These are phyloP conservation scores for Capsicum pubescens DNA, from an alignment of 257 asterid genomes.

Conservation along the genomic window DNA sequence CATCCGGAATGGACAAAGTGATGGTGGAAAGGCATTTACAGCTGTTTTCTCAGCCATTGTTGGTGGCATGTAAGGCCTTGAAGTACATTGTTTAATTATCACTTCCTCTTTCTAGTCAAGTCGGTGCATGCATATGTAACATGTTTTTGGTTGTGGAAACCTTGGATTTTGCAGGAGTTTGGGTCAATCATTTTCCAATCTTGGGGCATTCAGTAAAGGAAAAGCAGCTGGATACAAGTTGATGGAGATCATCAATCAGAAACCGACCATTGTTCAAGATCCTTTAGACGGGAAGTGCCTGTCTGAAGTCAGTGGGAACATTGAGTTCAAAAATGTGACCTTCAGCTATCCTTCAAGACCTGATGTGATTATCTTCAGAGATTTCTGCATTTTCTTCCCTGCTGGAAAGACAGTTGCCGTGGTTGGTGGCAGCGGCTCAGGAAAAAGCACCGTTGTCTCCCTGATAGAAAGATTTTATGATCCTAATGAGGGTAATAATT, in stretches of 20 bases:
- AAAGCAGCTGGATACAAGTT: conserved; percentile 93
- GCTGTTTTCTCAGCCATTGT: conserved; percentile 96
- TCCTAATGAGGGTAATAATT: conserved; percentile 79
- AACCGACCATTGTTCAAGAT: conserved; percentile 78
- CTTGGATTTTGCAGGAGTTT: conserved; percentile 74
- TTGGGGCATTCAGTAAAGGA: conserved; percentile 97
- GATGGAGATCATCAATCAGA: conserved; percentile 88
- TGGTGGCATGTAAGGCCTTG: conserved; percentile 92
- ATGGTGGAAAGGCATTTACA: conserved; percentile 96
- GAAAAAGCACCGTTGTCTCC: conserved; percentile 96
- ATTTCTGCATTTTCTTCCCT: conserved; percentile 91
- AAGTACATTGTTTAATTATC: neutral
- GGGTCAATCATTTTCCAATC: conserved; percentile 97
- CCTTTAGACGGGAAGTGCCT: conserved; percentile 54
- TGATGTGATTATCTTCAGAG: conserved; percentile 87
- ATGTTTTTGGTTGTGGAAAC: conserved; percentile 27
- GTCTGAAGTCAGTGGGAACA: conserved; percentile 75
- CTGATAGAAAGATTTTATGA: conserved; percentile 93
- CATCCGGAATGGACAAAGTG: conserved; percentile 82
- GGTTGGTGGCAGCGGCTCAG: conserved; percentile 99
- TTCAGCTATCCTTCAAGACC: conserved; percentile 98
- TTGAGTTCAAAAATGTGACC: conserved; percentile 85
- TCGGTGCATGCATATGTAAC: neutral
- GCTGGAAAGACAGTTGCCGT: conserved; percentile 98
- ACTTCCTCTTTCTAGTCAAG: conserved; percentile 1